Conservation (phyloP, 2,329 filamentous ascomycete genomes). For the Teratosphaeria epicoccoides region DNA sequence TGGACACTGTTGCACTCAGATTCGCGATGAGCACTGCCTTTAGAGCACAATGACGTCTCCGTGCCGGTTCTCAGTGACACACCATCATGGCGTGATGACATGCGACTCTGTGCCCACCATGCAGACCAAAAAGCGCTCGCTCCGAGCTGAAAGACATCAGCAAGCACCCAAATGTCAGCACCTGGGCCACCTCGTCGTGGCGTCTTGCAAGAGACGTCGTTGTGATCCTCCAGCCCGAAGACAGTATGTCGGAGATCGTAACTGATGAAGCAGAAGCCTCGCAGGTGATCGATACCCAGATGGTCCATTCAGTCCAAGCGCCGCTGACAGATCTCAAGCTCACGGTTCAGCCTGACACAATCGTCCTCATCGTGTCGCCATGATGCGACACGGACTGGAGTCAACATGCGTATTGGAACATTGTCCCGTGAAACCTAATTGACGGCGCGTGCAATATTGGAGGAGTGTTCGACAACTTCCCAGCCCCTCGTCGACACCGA, state of each 20-base stretch:
- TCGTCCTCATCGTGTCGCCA: not conserved
- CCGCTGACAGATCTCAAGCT: not conserved
- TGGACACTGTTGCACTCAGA: no score
- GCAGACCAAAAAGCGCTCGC: not conserved
- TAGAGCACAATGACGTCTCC: no score
- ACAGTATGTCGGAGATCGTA: not conserved
- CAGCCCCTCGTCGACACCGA: not conserved
- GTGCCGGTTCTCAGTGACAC: no score
- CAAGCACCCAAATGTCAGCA: not conserved
- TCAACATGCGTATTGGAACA: not conserved
- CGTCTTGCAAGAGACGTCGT: not conserved
- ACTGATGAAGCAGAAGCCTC: not conserved
- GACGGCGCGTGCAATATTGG: not conserved
- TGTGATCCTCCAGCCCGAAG: not conserved
- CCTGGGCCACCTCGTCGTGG: not conserved
- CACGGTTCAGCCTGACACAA: not conserved
- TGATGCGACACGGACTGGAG: not conserved
- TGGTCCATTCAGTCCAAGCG: not conserved
- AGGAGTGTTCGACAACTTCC: not conserved
- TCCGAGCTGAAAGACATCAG: not conserved
- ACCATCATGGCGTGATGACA: not conserved
- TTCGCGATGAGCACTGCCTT: no score
- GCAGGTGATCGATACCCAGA: not conserved
- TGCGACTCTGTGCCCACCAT: not conserved
- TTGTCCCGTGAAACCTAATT: not conserved